Evolutionary conservation across 164 flowering plant species (phyloP), one percentile per base, ranked within the genome.

Genomic region (Macadamia tetraphylla): DNA sequence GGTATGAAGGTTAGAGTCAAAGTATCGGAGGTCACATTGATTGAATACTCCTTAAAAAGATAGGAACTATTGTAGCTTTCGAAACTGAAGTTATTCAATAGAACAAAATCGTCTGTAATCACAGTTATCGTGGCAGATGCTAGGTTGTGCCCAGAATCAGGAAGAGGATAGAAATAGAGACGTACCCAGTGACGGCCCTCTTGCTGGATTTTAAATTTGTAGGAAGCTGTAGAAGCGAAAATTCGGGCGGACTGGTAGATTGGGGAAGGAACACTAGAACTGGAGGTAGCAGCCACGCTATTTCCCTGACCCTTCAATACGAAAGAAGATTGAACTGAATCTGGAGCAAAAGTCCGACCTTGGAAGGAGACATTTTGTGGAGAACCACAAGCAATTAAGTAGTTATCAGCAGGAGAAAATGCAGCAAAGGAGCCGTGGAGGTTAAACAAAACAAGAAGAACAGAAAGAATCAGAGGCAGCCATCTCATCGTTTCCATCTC

Each of bases 361-460:
- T 73, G 68, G 56, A 70, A 15, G 7, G 81, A 59, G 31, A 78
- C 68, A 62, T 75, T 75, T 65, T 75, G 75, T 17, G 79, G 55
- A 57, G 79, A 70, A 9, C 81, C 81, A 70, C 81, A 78, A 7
- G 79, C 74, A 70, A 78, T 70, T 58, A 78, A 65, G 79, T 78
- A 73, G 58, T 70, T 70, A 63, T 75, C 79, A 31, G 58, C 63
- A n/a, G 81, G 79, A 6, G 3, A 40, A 44, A 68, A 79, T 32
- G 66, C 67, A 63, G 71, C 71, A 59, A 29, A 32, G 29, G 73
- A 68, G 53, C 53, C 64, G 55, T 51, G 29, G 52, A 65, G n/a
- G 51, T 58, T 64, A 58, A 71, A 64, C 53, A 35, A 31, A 65
- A 61, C 12, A 57, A 66, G 17, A 40, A 70, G 2, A 66, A 58